Evolutionary conservation across 2,329 filamentous ascomycete genomes (phyloP).

Genomic region (Chrysosporium keratinophilum): DNA sequence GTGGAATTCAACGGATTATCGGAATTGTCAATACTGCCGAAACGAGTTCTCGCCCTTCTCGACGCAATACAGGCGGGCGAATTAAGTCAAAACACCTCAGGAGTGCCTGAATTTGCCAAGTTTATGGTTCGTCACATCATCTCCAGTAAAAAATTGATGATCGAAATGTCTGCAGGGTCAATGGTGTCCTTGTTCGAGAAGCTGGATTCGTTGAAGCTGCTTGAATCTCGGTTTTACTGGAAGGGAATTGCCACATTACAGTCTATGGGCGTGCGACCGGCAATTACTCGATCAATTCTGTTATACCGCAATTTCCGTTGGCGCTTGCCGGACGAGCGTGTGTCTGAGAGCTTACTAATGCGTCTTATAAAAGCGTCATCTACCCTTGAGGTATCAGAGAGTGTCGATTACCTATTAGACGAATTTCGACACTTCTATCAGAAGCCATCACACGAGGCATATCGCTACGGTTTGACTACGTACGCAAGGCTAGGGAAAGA

Average conservation of each 20-base stretch:
- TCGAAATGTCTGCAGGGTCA: constrained; percentile 23
- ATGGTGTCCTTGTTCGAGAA: constrained; percentile 24
- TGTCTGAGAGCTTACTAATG: constrained; percentile 19
- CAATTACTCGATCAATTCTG: constrained; percentile 26
- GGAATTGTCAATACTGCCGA: constrained; percentile 15
- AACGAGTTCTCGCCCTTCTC: constrained; percentile 19
- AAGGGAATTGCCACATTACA: constrained; percentile 24
- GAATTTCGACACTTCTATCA: constrained; percentile 30
- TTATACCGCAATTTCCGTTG: constrained; percentile 35
- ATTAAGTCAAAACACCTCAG: not conserved
- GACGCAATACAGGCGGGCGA: not conserved
- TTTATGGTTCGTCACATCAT: constrained; percentile 24
- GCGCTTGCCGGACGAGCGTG: constrained; percentile 21
- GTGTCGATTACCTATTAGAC: constrained; percentile 33
- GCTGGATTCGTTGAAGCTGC: constrained; percentile 21
- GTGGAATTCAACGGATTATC: constrained; percentile 12
- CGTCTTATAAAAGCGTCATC: constrained; percentile 23
- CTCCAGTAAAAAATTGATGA: constrained; percentile 20
- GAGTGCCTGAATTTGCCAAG: constrained; percentile 14
- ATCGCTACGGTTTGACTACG: constrained; percentile 30
- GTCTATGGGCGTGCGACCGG: constrained; percentile 21
- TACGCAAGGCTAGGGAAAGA: constrained; percentile 41
- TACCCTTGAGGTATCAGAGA: constrained; percentile 26
- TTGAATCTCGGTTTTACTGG: constrained; percentile 23
- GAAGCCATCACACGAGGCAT: constrained; percentile 26